A percentile compares a stretch with the other conserved stretches of the same genome.
These are phyloP conservation scores for Protea cynaroides DNA, from an alignment of 164 flowering plant species.

Conservation along the genomic window DNA sequence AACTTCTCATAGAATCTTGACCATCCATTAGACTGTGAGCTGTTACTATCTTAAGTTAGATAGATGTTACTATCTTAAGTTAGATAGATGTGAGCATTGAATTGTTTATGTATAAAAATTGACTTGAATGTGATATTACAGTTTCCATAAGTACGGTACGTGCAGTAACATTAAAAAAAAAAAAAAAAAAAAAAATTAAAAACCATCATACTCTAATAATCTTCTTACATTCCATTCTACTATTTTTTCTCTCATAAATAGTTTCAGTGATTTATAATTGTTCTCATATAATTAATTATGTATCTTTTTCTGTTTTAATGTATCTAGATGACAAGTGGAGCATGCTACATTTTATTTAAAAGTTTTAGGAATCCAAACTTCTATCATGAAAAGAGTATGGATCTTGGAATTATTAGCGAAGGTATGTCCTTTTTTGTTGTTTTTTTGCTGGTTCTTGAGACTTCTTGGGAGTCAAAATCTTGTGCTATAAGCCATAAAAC, in stretches of 20 bases:
- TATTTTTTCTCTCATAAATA: background rate
- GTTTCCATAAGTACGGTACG: no score
- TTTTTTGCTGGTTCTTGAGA: background rate
- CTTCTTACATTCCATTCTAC: background rate
- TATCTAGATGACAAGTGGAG: constrained; percentile 36
- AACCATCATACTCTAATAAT: no score
- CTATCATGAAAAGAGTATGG: constrained; percentile 30
- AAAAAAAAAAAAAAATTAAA: no score
- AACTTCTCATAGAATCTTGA: no score
- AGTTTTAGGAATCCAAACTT: constrained; percentile 34
- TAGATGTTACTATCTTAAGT: no score
- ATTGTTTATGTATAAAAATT: no score
- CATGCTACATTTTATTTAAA: constrained; percentile 43
- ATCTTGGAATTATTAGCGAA: constrained; percentile 35
- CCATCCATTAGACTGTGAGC: no score
- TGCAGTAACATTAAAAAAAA: no score
- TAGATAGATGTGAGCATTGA: no score
- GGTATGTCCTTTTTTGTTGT: constrained; percentile 30
- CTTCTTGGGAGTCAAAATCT: background rate
- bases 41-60: no score
- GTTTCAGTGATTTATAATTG: background rate
- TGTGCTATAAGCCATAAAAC: background rate
- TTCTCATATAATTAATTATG: background rate
- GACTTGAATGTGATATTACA: no score
- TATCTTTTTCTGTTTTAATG: constrained; percentile 7